Percentiles rank a stretch among this genome's conserved stretches.
Conservation (phyloP, 441 rosid species). For the Isatis lusitanica region DNA sequence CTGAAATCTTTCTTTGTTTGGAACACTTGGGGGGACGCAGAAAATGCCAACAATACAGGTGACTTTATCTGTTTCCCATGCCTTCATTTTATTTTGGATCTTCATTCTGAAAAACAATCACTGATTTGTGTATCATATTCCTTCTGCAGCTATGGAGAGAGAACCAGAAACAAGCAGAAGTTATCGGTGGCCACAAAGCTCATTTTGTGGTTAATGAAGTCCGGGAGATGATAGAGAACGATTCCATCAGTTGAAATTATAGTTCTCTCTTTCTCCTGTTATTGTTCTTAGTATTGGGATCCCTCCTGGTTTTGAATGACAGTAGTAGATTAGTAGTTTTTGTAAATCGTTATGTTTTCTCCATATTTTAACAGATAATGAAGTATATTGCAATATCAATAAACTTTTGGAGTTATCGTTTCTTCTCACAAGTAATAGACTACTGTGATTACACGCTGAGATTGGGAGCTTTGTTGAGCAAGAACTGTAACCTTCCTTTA, state of each 20-base stretch:
- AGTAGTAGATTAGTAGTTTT: not conserved
- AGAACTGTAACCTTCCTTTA: not conserved
- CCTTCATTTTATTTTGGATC: not conserved
- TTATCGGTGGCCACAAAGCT: constrained; percentile 84
- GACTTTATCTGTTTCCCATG: not conserved
- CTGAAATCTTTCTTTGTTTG: constrained; percentile 34
- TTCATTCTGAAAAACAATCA: not conserved
- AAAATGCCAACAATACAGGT: constrained; percentile 96
- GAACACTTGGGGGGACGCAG: constrained; percentile 39
- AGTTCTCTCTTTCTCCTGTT: not conserved
- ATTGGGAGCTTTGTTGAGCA: not conserved
- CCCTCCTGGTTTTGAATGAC: not conserved
- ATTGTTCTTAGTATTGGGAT: not conserved
- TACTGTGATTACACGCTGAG: not conserved
- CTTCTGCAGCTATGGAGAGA: constrained; percentile 70
- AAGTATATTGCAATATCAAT: not conserved
- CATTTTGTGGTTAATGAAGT: constrained; percentile 70
- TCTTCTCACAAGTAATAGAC: not conserved
- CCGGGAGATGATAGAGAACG: constrained; percentile 71
- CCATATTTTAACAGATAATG: not conserved
- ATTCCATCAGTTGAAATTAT: constrained; percentile 25
- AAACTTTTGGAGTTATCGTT: not conserved
- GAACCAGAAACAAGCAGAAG: constrained; percentile 67
- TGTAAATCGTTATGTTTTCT: not conserved
- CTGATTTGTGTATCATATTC: not conserved